These are phyloP conservation scores for Populus deltoides DNA, from an alignment of 345 rosid genomes.

Conservation along the genomic window DNA sequence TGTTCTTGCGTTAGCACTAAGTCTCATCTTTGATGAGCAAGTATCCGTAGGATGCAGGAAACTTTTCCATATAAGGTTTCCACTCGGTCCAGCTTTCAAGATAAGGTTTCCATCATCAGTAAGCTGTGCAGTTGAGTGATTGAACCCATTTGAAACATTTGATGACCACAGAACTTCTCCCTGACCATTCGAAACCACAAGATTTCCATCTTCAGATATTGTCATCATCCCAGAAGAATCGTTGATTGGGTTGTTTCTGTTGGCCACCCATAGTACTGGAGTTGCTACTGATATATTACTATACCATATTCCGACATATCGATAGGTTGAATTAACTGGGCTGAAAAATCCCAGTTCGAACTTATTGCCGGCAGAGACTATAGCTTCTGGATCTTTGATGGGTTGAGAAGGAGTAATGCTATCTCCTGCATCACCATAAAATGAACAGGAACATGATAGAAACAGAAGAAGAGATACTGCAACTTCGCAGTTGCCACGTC, in stretches of 20 bases:
- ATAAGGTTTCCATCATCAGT: too few species aligned
- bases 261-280: slow-evolving; percentile 2
- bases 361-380: not conserved
- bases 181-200: slow-evolving; percentile 34
- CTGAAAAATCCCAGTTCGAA: slow-evolving; percentile 17
- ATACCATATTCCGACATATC: slow-evolving; percentile 15
- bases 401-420: not conserved
- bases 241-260: slow-evolving; percentile 11
- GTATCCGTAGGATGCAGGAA: not conserved
- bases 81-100: too few species aligned
- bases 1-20: slow-evolving; percentile 4
- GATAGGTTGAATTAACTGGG: slow-evolving; percentile 6
- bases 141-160: too few species aligned
- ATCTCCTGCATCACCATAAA: not conserved
- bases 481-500: not conserved
- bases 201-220: slow-evolving; percentile 33
- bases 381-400: slow-evolving; percentile 9
- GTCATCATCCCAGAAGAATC: slow-evolving; percentile 37
- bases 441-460: not conserved
- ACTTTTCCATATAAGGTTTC: too few species aligned
- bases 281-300: not conserved
- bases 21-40: slow-evolving; percentile 32
- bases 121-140: too few species aligned
- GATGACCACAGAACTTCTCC: not conserved
- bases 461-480: not conserved